phyloP scores from a whole-genome alignment of 768 basidiomycete species.

The Holtermanniella nyarrowii region DNA sequence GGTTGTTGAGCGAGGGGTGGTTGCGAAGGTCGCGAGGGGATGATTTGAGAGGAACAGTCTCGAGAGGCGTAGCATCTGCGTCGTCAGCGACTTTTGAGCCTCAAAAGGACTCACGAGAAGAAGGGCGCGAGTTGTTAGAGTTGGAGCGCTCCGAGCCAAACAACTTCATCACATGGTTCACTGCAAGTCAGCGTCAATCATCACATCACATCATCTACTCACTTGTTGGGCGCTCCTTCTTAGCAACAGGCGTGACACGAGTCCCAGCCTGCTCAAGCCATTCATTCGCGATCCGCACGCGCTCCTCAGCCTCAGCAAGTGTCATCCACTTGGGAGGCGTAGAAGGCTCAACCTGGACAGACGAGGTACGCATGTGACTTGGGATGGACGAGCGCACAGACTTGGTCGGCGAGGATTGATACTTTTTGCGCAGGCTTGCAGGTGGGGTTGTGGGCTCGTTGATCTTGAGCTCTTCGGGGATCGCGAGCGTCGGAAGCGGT shows the following conservation, averaged over 20 bases:
- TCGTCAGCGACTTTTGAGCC: background rate
- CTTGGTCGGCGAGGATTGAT: background rate
- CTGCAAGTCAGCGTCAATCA: constrained; percentile 2
- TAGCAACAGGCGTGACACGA: background rate
- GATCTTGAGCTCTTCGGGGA: constrained; percentile 9
- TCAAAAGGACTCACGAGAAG: background rate
- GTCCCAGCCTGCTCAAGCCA: constrained; percentile 10
- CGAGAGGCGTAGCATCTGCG: constrained; percentile 14
- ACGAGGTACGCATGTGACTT: constrained; percentile 21
- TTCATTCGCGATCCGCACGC: constrained; percentile 13
- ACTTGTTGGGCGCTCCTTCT: constrained; percentile 32
- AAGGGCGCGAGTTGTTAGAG: background rate
- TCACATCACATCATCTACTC: constrained; percentile 1
- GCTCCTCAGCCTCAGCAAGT: constrained; percentile 19
- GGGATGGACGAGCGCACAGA: constrained; percentile 5
- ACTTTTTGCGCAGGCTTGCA: background rate
- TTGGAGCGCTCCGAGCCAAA: constrained; percentile 15
- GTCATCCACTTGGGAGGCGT: constrained; percentile 36
- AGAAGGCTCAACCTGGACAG: constrained; percentile 30
- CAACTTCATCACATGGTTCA: constrained; percentile 30
- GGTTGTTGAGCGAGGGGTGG: constrained; percentile 4
- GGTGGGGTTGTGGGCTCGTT: background rate
- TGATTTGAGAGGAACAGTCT: constrained; percentile 23
- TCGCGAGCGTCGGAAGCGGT: constrained; percentile 15
- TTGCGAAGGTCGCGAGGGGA: constrained; percentile 2